Percentiles rank a stretch among this genome's conserved stretches.
Conservation (phyloP, 768 basidiomycete genomes). For the Boletus barrowsii region DNA sequence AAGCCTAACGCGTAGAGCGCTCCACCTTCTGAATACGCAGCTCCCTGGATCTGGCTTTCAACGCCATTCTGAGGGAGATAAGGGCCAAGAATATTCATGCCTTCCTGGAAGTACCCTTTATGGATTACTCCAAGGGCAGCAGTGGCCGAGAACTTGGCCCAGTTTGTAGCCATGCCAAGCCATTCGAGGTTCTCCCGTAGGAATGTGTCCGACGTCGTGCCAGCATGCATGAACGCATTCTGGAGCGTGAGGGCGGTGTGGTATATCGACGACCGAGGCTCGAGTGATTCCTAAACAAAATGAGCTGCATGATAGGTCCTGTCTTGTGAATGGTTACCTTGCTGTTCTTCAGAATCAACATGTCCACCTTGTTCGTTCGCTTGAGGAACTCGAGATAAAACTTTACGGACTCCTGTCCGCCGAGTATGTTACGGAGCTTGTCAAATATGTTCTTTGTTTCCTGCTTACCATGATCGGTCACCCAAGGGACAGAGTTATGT, state of each 20-base stretch:
- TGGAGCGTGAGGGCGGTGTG: conserved; percentile 95
- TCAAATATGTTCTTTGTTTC: conserved; percentile 62
- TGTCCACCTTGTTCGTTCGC: conserved; percentile 90
- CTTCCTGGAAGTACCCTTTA: conserved; percentile 93
- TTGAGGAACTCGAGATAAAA: conserved; percentile 94
- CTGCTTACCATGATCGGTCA: conserved; percentile 34
- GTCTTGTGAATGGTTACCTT: conserved; percentile 52
- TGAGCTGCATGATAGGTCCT: conserved; percentile 1
- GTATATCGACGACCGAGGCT: conserved; percentile 93
- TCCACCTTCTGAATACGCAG: conserved; percentile 92
- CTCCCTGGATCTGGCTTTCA: conserved; percentile 73
- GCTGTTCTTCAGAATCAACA: conserved; percentile 87
- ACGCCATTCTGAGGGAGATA: conserved; percentile 82
- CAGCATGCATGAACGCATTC: conserved; percentile 98
- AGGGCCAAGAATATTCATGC: conserved; percentile 87
- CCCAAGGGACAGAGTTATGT: neutral
- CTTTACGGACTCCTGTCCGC: conserved; percentile 89
- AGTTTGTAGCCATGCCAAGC: conserved; percentile 92
- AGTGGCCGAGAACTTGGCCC: conserved; percentile 98
- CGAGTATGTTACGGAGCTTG: conserved; percentile 77
- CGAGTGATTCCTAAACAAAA: conserved; percentile 70
- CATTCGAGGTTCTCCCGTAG: conserved; percentile 95
- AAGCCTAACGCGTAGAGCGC: conserved; percentile 93
- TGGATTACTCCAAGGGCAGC: conserved; percentile 97
- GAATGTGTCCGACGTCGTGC: conserved; percentile 93